These are phyloP conservation scores for Plasmodium relictum DNA, from an alignment of 169 alveolate genomes.

Conservation along the genomic window DNA sequence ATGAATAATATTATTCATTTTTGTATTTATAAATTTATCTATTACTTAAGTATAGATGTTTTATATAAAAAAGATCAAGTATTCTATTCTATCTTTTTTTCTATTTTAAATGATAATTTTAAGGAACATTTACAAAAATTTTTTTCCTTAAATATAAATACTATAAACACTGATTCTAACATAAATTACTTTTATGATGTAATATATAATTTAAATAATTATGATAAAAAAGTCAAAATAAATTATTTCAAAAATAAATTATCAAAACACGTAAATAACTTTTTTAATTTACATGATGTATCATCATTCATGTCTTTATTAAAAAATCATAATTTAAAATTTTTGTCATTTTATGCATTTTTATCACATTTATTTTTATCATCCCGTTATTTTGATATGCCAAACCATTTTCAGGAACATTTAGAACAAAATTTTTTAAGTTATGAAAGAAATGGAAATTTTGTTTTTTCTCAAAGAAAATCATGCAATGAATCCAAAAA, in stretches of 20 bases:
- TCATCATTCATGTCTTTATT: conserved; percentile 45
- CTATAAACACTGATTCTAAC: conserved; percentile 8
- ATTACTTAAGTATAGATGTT: conserved; percentile 38
- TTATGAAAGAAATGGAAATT: conserved; percentile 29
- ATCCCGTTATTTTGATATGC: conserved; percentile 6
- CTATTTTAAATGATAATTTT: conserved; percentile 28
- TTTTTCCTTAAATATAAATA: conserved; percentile 21
- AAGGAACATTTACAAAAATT: conserved; percentile 20
- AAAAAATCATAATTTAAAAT: conserved; percentile 20
- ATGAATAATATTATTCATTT: conserved; percentile 36
- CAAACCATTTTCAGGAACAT: conserved; percentile 1
- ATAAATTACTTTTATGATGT: conserved; percentile 34
- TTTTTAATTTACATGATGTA: conserved; percentile 58
- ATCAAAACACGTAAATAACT: conserved; percentile 14
- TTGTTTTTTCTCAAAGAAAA: not conserved
- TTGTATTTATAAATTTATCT: conserved; percentile 49
- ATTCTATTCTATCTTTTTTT: conserved; percentile 10
- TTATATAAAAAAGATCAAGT: conserved; percentile 20
- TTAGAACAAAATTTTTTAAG: conserved; percentile 39
- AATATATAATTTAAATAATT: not conserved
- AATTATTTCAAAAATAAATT: conserved; percentile 6
- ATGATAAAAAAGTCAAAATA: not conserved
- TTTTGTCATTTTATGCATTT: conserved; percentile 39
- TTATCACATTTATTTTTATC: conserved; percentile 45
- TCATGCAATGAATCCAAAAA: not conserved